Conservation (phyloP, 371 early-diverging fungal genomes). For the Chytridiales sp. region DNA sequence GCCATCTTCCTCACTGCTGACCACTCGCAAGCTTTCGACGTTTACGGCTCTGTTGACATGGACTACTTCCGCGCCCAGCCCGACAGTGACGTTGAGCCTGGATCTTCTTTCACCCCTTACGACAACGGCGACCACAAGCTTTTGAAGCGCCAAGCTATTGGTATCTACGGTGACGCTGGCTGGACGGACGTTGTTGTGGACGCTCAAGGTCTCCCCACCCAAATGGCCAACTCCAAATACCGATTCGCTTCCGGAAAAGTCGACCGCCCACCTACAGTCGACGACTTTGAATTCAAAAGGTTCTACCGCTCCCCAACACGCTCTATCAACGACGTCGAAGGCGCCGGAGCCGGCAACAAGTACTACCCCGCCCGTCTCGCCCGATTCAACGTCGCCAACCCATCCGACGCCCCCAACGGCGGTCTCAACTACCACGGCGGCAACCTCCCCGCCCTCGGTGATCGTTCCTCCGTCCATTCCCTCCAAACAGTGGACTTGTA, state of each 20-base stretch:
- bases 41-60: slow-evolving; percentile 68
- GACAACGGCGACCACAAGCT: slow-evolving; percentile 26
- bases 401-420: slow-evolving; percentile 19
- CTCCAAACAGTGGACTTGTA: slow-evolving; percentile 43
- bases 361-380: no score
- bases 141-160: slow-evolving; percentile 61
- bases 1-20: slow-evolving; percentile 71
- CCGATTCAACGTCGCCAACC: slow-evolving; percentile 19
- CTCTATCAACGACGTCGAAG: no score
- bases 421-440: slow-evolving; percentile 16
- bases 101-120: slow-evolving; percentile 21
- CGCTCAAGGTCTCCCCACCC: slow-evolving; percentile 67
- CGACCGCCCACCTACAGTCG: slow-evolving; percentile 57
- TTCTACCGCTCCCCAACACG: slow-evolving; percentile 6
- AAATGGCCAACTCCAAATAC: slow-evolving; percentile 55
- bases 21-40: slow-evolving; percentile 71
- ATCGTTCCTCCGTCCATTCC: slow-evolving; percentile 34
- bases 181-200: slow-evolving; percentile 64
- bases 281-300: slow-evolving; percentile 57
- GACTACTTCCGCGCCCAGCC: slow-evolving; percentile 27
- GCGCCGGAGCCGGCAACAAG: no score
- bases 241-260: slow-evolving; percentile 64
- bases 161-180: slow-evolving; percentile 63
- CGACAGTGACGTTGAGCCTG: slow-evolving; percentile 29
- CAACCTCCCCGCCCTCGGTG: slow-evolving; percentile 17